These are phyloP conservation scores for Russula virescens DNA, from an alignment of 768 basidiomycete genomes.

Conservation along the genomic window DNA sequence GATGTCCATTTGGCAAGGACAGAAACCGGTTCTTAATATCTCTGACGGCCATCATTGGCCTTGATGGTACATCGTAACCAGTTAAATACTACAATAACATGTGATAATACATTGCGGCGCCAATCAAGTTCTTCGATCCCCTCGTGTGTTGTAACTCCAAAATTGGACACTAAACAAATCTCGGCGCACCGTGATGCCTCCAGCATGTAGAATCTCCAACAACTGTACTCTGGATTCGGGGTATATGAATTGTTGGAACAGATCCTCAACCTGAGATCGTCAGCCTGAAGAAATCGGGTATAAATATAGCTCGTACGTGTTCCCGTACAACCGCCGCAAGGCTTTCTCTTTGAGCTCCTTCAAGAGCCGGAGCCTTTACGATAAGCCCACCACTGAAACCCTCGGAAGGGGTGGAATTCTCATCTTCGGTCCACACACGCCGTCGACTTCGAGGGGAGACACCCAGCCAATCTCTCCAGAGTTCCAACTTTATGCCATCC, in stretches of 20 bases:
- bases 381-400: background rate
- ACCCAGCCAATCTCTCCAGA: conserved; percentile 70
- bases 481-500: conserved; percentile 70
- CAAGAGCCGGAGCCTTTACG: background rate
- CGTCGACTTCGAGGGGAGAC: conserved; percentile 32
- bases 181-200: conserved; percentile 30
- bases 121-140: background rate
- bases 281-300: background rate
- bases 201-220: conserved; percentile 43
- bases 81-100: background rate
- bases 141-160: conserved; percentile 55
- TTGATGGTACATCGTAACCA: no score
- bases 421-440: conserved; percentile 47
- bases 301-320: conserved; percentile 45
- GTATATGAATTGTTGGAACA: conserved; percentile 59
- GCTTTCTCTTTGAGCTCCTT: conserved; percentile 29
- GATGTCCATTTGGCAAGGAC: conserved; percentile 36
- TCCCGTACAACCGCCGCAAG: conserved; percentile 47
- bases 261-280: conserved; percentile 42
- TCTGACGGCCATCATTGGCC: background rate
- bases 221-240: conserved; percentile 72
- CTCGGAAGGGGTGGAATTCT: conserved; percentile 26
- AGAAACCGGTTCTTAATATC: conserved; percentile 2
- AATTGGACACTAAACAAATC: conserved; percentile 48
- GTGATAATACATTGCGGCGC: conserved; percentile 2